Base-by-base conservation (phyloP, 805 yeast species). In the Ogataea paraovalis region DNA sequence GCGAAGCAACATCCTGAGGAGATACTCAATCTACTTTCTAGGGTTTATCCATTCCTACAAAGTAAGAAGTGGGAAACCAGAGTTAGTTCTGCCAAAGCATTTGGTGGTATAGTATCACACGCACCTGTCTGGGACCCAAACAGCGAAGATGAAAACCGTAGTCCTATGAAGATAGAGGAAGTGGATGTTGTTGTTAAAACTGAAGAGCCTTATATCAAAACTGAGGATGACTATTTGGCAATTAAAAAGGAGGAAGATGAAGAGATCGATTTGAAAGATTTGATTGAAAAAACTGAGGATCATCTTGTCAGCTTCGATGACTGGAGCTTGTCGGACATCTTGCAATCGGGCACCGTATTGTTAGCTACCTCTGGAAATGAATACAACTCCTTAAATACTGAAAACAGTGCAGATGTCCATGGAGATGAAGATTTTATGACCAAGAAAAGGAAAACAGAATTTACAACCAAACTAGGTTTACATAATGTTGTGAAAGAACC, bases 1-100 rank as follows among this genome's bases (percentile, higher is more conserved):
- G 97, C 97, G 23, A 86, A 86, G 64, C 85, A 86, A 39, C 98
- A 94, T 60, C 97, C 98, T 0, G 98, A 92, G 60, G 98, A 94
- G 59, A 80, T 87, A 19, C 74, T 89, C 45, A 85, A 85, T 48
- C 70, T 94, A 38, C 69, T 94, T 30, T 88, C 96, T 14, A 75
- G 98, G 49, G 96, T 94, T 1, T 88, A 90, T 58, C 98, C 99
- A 0, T 94, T 82, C 63, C 73, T 94, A 49, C 78, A 82, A 59
- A 81, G 89, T 22, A 76, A 74, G 48, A 89, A 84, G 67, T 94
- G 99, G 99, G 99, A 94, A 65, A 91, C 99, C 0, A 77, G 99
- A 64, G 84, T 87, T 1, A 83, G 98, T 1, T 94, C 99, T 1
- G 97, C 97, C 0, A 73, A 89, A 46, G 98, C 99, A 0, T 78